Evolutionary conservation across 345 rosid species (phyloP).

Genomic region (Rhizophora apiculata): DNA sequence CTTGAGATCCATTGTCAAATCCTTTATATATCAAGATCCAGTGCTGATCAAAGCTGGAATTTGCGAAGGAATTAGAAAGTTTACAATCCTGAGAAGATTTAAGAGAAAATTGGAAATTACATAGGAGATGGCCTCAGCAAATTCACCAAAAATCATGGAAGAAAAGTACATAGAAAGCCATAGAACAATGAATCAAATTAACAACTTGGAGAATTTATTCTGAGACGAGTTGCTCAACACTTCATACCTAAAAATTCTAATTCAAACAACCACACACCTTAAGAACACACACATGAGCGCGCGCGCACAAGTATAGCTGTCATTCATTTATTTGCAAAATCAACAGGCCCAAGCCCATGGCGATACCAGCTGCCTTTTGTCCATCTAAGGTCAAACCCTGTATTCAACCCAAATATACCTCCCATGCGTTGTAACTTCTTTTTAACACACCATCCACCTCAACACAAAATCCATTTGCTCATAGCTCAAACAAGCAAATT

Average conservation of each 20-base stretch:
- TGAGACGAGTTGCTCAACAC: too few species aligned
- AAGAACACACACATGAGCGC: too few species aligned
- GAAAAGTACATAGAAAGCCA: too few species aligned
- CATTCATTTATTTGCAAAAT: neutral
- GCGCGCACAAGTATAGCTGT: too few species aligned
- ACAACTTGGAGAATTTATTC: too few species aligned
- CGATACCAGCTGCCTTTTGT: too few species aligned
- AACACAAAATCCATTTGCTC: neutral
- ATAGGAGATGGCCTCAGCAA: neutral
- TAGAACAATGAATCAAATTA: too few species aligned
- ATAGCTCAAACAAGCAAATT: neutral
- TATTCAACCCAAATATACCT: neutral
- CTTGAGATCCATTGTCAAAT: slow-evolving; percentile 51
- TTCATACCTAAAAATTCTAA: too few species aligned
- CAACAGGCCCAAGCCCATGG: neutral
- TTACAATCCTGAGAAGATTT: neutral
- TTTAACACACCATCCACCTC: neutral
- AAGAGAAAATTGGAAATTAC: neutral
- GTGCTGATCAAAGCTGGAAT: slow-evolving; percentile 16
- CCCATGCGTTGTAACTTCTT: neutral
- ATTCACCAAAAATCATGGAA: too few species aligned
- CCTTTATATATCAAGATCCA: slow-evolving; percentile 19
- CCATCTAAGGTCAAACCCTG: slow-evolving; percentile 14
- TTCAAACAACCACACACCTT: too few species aligned
- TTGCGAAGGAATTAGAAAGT: slow-evolving; percentile 5